phyloP scores from a whole-genome alignment of 768 basidiomycete species.

The Hirschioporus abietinus region DNA sequence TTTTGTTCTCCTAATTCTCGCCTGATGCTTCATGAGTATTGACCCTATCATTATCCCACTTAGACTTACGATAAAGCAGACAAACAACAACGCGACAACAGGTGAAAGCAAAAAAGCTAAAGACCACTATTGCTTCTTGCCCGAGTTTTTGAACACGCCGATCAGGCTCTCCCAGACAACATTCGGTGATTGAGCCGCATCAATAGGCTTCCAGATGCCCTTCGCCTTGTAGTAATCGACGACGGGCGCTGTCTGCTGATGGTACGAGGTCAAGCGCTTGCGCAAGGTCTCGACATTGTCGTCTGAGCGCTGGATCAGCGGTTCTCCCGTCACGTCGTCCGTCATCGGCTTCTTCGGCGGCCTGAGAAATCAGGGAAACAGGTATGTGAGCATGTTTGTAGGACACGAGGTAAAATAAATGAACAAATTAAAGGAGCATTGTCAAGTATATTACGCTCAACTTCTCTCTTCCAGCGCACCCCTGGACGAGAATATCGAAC shows the following conservation, averaged over 20 bases:
- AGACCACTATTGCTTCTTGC: slow-evolving; percentile 25
- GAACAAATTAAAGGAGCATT: slow-evolving; percentile 8
- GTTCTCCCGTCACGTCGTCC: slow-evolving; percentile 94
- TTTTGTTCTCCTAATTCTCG: not conserved
- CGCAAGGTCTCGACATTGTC: slow-evolving; percentile 95
- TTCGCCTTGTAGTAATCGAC: slow-evolving; percentile 93
- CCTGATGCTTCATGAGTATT: not conserved
- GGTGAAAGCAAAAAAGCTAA: not conserved
- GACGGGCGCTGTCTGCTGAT: slow-evolving; percentile 92
- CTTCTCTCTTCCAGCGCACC: no score
- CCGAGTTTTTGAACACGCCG: slow-evolving; percentile 47
- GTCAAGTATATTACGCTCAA: no score
- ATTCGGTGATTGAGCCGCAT: slow-evolving; percentile 89
- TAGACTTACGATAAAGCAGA: not conserved
- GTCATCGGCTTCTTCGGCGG: slow-evolving; percentile 95
- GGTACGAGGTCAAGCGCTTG: slow-evolving; percentile 86
- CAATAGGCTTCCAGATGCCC: slow-evolving; percentile 85
- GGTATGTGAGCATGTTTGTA: not conserved
- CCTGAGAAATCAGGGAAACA: slow-evolving; percentile 35
- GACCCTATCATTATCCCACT: not conserved
- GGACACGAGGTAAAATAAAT: slow-evolving; percentile 4
- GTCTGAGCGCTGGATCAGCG: slow-evolving; percentile 93
- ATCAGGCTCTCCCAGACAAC: slow-evolving; percentile 86
- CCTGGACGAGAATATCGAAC: no score
- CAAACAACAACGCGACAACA: not conserved